Evolutionary conservation across 768 basidiomycete species (phyloP).

Genomic region (Peribolospora baueri): DNA sequence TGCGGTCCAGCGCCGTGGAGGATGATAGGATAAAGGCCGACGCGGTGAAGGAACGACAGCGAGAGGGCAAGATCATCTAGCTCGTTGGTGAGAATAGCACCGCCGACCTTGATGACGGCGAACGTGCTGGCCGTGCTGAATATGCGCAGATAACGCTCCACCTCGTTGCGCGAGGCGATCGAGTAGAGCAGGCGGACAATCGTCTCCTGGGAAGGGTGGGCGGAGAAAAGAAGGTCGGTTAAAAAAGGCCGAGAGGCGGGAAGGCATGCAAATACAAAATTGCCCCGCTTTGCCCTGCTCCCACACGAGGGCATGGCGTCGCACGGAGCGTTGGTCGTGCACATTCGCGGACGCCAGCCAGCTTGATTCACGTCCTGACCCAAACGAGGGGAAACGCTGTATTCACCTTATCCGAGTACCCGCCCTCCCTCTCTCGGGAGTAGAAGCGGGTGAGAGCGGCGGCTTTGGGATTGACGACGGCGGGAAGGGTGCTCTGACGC

Average conservation of each 20-base stretch:
- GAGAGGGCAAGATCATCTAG: constrained; percentile 83
- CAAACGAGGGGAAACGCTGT: too few species aligned
- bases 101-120: constrained; percentile 82
- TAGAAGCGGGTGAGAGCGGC: too few species aligned
- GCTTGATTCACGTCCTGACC: too few species aligned
- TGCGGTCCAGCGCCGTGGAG: constrained; percentile 93
- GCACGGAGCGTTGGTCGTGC: too few species aligned
- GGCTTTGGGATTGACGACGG: too few species aligned
- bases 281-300: too few species aligned
- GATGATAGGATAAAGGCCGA: constrained; percentile 92
- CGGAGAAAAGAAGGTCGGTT: neutral
- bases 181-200: constrained; percentile 92
- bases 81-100: constrained; percentile 65
- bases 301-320: too few species aligned
- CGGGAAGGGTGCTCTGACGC: too few species aligned
- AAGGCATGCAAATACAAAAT: too few species aligned
- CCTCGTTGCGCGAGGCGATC: constrained; percentile 87
- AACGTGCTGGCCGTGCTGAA: constrained; percentile 41
- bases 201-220: constrained; percentile 41
- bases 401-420: too few species aligned
- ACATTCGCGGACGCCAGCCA: too few species aligned
- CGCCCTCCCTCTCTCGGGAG: too few species aligned
- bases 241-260: neutral
- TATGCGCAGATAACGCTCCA: constrained; percentile 92
- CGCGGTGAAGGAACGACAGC: constrained; percentile 83